Percentiles rank a stretch among this genome's conserved stretches.
These are phyloP conservation scores for Tuber magnatum DNA, from an alignment of 495 filamentous ascomycete genomes.

Conservation along the genomic window DNA sequence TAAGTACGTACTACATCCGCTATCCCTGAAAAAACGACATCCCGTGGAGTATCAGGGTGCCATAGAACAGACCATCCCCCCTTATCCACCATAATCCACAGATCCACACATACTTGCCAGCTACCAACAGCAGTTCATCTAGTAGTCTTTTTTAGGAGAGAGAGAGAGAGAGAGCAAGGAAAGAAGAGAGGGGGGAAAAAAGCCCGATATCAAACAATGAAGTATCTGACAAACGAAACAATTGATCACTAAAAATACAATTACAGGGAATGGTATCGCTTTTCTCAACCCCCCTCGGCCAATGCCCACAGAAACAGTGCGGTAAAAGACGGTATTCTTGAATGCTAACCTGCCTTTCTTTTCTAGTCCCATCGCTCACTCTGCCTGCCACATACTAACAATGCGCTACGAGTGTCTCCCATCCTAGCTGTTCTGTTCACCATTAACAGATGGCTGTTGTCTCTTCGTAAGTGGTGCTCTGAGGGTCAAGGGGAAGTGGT, in stretches of 20 bases:
- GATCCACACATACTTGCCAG: not conserved
- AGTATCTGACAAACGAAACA: conserved; percentile 4
- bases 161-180: not conserved
- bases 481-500: conserved; percentile 83
- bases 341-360: not conserved
- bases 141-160: conserved; percentile 2
- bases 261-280: not conserved
- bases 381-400: not conserved
- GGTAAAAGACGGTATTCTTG: not conserved
- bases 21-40: not conserved
- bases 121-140: not conserved
- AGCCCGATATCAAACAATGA: not conserved
- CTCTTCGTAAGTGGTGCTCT: conserved; percentile 40
- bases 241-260: conserved; percentile 4
- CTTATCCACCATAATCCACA: not conserved
- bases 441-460: not conserved
- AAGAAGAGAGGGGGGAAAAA: not conserved
- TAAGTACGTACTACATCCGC: not conserved
- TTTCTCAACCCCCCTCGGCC: not conserved
- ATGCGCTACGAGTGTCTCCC: not conserved
- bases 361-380: not conserved
- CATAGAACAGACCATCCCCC: not conserved
- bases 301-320: not conserved
- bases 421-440: not conserved
- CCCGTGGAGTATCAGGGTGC: not conserved